Conservation (phyloP, 176 grass and related monocot species). For the Otatea glauca region DNA sequence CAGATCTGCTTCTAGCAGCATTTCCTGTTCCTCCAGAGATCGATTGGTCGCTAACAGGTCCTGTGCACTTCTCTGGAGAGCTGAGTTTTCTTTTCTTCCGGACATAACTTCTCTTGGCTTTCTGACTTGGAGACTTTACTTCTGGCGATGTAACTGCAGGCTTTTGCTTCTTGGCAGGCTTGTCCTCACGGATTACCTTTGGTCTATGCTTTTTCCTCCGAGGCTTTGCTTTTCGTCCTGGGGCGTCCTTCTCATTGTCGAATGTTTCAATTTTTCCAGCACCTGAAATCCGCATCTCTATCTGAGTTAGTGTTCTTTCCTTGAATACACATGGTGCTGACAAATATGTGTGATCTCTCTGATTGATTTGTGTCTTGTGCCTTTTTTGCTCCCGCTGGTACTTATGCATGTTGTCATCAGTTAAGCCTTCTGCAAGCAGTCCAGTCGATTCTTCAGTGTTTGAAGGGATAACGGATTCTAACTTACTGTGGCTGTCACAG, state of each 20-base stretch:
- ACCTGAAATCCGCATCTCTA: slow-evolving; percentile 41
- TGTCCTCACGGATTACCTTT: slow-evolving; percentile 64
- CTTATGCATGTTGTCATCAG: slow-evolving; percentile 35
- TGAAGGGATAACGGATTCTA: slow-evolving; percentile 21
- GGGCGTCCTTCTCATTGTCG: slow-evolving; percentile 34
- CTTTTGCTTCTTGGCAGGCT: slow-evolving; percentile 40
- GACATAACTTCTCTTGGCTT: slow-evolving; percentile 56
- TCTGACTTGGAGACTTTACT: slow-evolving; percentile 38
- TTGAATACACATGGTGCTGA: slow-evolving; percentile 35
- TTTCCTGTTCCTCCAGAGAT: slow-evolving; percentile 20
- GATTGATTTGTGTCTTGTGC: slow-evolving; percentile 30
- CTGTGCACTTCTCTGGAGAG: slow-evolving; percentile 31
- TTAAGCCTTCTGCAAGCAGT: not conserved
- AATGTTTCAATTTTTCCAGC: slow-evolving; percentile 20
- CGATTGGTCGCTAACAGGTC: slow-evolving; percentile 20
- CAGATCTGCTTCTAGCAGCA: slow-evolving; percentile 28
- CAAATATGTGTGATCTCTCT: slow-evolving; percentile 40
- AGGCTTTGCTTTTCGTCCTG: slow-evolving; percentile 33
- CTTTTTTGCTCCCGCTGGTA: slow-evolving; percentile 26
- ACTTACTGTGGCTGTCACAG: slow-evolving; percentile 9
- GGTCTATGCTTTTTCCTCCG: slow-evolving; percentile 64
- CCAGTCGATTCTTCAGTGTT: slow-evolving; percentile 33
- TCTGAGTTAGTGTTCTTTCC: slow-evolving; percentile 42
- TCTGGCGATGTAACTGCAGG: slow-evolving; percentile 43
- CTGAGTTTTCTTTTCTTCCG: slow-evolving; percentile 52